These are phyloP conservation scores for Ulota crispa DNA, from an alignment of 225 moss, liverwort and hornwort genomes.

Conservation along the genomic window DNA sequence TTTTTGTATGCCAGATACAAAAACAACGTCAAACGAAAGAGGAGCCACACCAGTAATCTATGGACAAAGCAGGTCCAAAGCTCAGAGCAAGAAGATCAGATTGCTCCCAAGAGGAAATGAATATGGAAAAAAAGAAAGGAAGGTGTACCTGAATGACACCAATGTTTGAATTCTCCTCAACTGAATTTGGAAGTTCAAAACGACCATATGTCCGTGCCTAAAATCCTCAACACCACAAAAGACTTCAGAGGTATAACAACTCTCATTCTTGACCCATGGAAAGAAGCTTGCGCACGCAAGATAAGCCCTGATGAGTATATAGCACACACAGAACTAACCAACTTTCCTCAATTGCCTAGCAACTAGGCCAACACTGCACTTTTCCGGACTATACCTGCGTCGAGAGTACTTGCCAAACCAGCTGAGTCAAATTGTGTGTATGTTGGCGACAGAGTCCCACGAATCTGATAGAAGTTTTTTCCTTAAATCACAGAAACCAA, in stretches of 20 bases:
- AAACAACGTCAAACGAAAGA: constrained; percentile 66
- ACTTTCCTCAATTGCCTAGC: not conserved
- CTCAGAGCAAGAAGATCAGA: not conserved
- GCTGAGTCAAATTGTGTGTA: constrained; percentile 68
- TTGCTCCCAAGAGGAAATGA: not conserved
- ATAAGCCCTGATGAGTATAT: not conserved
- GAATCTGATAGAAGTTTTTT: constrained; percentile 47
- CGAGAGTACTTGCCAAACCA: constrained; percentile 56
- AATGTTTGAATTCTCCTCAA: constrained; percentile 63
- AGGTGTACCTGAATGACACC: constrained; percentile 67
- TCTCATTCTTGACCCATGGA: not conserved
- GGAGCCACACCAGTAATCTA: constrained; percentile 72
- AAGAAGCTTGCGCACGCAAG: not conserved
- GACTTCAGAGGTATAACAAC: not conserved
- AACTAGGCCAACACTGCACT: not conserved
- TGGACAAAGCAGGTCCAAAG: constrained; percentile 13
- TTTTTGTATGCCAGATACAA: constrained; percentile 67
- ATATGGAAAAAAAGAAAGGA: not conserved
- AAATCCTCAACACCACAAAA: not conserved
- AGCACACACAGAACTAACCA: not conserved
- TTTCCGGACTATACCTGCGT: constrained; percentile 45
- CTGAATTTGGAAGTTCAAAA: constrained; percentile 63
- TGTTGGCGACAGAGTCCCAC: constrained; percentile 65
- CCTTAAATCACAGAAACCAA: constrained; percentile 28
- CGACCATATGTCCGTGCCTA: constrained; percentile 54